phyloP scores from a whole-genome alignment of 2,329 filamentous ascomycete genomes.

The Aspergillus flavus region DNA sequence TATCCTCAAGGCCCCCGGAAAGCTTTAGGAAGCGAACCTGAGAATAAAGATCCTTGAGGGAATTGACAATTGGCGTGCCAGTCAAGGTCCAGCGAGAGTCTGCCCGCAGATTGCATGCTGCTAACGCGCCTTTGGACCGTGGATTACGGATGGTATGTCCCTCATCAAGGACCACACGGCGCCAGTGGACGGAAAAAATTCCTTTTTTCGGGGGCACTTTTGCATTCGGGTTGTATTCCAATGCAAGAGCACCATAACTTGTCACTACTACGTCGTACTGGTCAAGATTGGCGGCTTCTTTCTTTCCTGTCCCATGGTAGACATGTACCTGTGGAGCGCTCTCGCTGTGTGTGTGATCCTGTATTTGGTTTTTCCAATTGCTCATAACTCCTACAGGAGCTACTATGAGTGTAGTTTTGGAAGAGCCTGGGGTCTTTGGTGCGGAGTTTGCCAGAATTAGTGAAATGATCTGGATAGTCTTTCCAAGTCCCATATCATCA shows the following conservation, averaged over 20 bases:
- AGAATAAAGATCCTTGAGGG: slow-evolving; percentile 77
- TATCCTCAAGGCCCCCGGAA: slow-evolving; percentile 72
- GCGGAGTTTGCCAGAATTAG: slow-evolving; percentile 65
- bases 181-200: slow-evolving; percentile 70
- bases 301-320: slow-evolving; percentile 70
- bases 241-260: slow-evolving; percentile 75
- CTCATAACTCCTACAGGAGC: slow-evolving; percentile 85
- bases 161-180: slow-evolving; percentile 79
- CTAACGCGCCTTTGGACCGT: slow-evolving; percentile 69
- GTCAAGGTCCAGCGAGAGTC: slow-evolving; percentile 78
- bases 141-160: slow-evolving; percentile 81
- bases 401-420: slow-evolving; percentile 73
- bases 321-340: slow-evolving; percentile 67
- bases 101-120: slow-evolving; percentile 67
- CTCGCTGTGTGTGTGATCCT: slow-evolving; percentile 68
- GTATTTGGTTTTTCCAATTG: slow-evolving; percentile 83
- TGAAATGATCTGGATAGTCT: slow-evolving; percentile 84
- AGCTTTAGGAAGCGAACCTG: slow-evolving; percentile 76
- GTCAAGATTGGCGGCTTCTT: slow-evolving; percentile 61
- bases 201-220: slow-evolving; percentile 52
- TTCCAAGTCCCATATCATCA: slow-evolving; percentile 91
- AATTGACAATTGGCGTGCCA: slow-evolving; percentile 83
- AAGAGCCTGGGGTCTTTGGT: slow-evolving; percentile 46
- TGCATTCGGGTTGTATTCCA: slow-evolving; percentile 60
- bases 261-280: slow-evolving; percentile 78